Evolutionary conservation across 441 rosid genomes (phyloP), one percentile per base, ranked within the genome.

Genomic region (Jatropha multifida): DNA sequence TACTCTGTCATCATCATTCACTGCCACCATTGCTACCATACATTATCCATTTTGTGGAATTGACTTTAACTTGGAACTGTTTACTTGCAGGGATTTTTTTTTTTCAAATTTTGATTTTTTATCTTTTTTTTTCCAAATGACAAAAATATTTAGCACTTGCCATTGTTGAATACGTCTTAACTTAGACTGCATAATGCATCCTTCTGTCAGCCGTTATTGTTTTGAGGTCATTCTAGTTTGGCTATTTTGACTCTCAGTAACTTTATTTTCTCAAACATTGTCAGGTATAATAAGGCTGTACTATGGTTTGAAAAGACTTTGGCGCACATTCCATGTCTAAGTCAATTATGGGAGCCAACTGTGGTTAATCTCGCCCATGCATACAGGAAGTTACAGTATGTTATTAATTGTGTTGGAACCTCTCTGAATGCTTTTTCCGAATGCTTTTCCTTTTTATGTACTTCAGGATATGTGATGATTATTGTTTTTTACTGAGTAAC

Each of bases 301-400:
- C 76, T 85, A 83, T 93, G 96, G 97, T 89, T 95, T 73, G 94
- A 93, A 80, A 89, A 90, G 90, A 92, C 98, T 32, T 85, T 95
- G 85, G 85, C 89, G 0, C 92, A 81, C 77, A 82, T 95, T 77
- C 95, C 93, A 26, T 85, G 90, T 76, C 74, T 90, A 79, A 88
- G 89, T 83, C 91, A 88, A 87, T 82, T 80, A 84, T 93, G 97
- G 98, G 98, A 92, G 83, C 90, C 98, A 59, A 90, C 99, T 65
- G 81, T 95, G 60, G 93, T 92, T 75, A 95, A 93, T 86, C 93
- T 93, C 64, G 97, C 95, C 76, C 98, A 90, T 85, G 88, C 97
- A 49, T 92, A 85, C 85, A 84, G 98, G 75, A 95, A 95, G 78
- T 82, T 93, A 48, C 90, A 88, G 98, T 95, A 87, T 40, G 83